Percentiles rank a stretch among this genome's conserved stretches.
Conservation (phyloP, 2,329 filamentous ascomycete genomes). For the Aspergillus amoenus region DNA sequence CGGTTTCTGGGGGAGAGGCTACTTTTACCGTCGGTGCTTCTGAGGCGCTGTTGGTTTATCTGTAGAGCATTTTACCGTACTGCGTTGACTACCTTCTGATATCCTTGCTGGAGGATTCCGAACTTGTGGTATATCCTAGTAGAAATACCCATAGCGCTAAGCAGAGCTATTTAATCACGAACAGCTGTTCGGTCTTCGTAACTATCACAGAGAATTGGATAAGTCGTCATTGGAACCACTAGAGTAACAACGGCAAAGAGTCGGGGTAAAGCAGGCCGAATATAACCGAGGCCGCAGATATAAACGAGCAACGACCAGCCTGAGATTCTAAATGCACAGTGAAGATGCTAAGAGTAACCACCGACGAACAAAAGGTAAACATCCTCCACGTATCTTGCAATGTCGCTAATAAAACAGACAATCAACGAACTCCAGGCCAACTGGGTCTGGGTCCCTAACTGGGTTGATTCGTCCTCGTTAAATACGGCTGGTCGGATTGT, state of each 20-base stretch:
- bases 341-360: neutral
- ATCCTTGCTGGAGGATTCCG: no score
- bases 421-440: constrained; percentile 14
- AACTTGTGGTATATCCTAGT: no score
- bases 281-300: neutral
- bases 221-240: no score
- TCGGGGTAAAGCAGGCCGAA: constrained; percentile 1
- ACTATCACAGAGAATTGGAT: no score
- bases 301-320: neutral
- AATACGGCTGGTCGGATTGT: constrained; percentile 13
- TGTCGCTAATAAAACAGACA: neutral
- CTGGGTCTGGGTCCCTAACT: constrained; percentile 16
- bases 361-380: constrained; percentile 7
- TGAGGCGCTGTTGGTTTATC: constrained; percentile 51
- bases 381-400: no score
- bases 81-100: no score
- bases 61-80: neutral
- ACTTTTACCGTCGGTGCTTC: constrained; percentile 46
- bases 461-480: constrained; percentile 9
- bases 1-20: constrained; percentile 29
- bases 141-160: no score
- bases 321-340: neutral
- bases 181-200: no score
- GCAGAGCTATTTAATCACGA: no score
- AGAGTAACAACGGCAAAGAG: neutral